phyloP scores from a whole-genome alignment of 2,329 filamentous ascomycete genomes.

The Colletotrichum aenigma region DNA sequence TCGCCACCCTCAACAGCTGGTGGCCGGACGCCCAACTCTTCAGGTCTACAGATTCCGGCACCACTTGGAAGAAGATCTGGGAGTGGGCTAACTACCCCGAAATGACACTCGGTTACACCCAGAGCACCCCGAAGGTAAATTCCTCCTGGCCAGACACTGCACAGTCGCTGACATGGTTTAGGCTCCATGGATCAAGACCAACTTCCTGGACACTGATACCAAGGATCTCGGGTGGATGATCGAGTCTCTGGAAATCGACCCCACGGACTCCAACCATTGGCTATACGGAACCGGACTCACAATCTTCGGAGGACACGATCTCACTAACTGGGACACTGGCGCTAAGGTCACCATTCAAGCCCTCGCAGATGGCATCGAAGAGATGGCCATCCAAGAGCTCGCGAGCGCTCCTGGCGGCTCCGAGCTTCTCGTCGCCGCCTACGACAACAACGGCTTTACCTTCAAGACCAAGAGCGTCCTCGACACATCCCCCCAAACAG shows the following conservation, averaged over 20 bases:
- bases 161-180: not conserved
- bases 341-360: slow-evolving; percentile 49
- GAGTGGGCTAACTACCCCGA: slow-evolving; percentile 51
- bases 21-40: slow-evolving; percentile 63
- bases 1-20: slow-evolving; percentile 63
- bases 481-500: slow-evolving; percentile 43
- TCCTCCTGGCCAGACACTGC: too few species aligned
- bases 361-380: slow-evolving; percentile 60
- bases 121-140: slow-evolving; percentile 41
- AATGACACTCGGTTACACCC: slow-evolving; percentile 49
- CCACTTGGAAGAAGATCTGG: slow-evolving; percentile 60
- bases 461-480: slow-evolving; percentile 42
- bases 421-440: slow-evolving; percentile 56
- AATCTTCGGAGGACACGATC: slow-evolving; percentile 56
- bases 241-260: slow-evolving; percentile 61
- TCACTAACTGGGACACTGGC: slow-evolving; percentile 56
- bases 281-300: slow-evolving; percentile 63
- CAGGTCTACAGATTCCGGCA: slow-evolving; percentile 58
- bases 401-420: slow-evolving; percentile 54
- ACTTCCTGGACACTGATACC: slow-evolving; percentile 49
- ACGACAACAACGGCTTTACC: slow-evolving; percentile 58
- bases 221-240: slow-evolving; percentile 67
- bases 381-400: slow-evolving; percentile 54
- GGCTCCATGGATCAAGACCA: slow-evolving; percentile 59
- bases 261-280: slow-evolving; percentile 64